phyloP scores from a whole-genome alignment of 176 grass and related monocot genomes.

The Hordeum vulgare region MorexV3_pseudomolecules_assembly NC_058524.1:11787136-11787635 shows the following conservation, averaged over 20 bases:
- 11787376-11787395: too few species aligned
- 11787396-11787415: too few species aligned
- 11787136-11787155: neutral
- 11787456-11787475: neutral
- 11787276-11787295: too few species aligned
- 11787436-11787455: neutral
- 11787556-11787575: neutral
- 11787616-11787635: neutral
- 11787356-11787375: neutral
- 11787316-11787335: neutral
- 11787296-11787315: neutral
- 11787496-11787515: constrained; percentile 12
- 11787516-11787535: neutral
- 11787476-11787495: neutral
- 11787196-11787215: neutral
- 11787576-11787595: neutral
- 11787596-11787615: neutral
- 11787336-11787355: neutral
- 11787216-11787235: neutral
- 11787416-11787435: neutral
- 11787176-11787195: neutral
- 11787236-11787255: neutral
- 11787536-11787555: neutral
- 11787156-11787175: neutral
- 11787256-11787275: neutral